Base-by-base conservation (phyloP, 805 yeast genomes). In the Myxozyma vanderwaltii region DNA sequence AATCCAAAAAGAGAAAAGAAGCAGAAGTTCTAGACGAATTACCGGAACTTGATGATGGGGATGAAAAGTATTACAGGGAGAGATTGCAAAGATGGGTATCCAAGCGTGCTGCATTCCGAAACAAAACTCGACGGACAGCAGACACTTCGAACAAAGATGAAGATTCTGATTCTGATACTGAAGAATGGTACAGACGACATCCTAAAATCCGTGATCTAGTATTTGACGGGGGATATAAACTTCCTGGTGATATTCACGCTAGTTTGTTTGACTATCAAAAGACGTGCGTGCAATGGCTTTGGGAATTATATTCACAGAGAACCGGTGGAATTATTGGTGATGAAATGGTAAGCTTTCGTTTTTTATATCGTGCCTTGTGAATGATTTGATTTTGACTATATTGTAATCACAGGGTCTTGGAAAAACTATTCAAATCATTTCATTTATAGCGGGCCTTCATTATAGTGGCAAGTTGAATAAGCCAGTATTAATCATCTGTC, bases 311-410 rank as follows among this genome's bases (percentile, higher is more conserved):
- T 68, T 79, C 84, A 21, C 98, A 94, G 71, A 84, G 82, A 51
- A 86, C 91, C 2, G 99, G 99, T 1, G 99, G 99, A 0, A 94
- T 94, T 23, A 81, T 94, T 41, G 97, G 98, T 26, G 99, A 94
- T 73, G 99, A 94, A 72, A 94, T 94, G 99, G 58, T 54, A 8
- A 35, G 58, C 17, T 31, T 36, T 19, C 26, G 17, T 38, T 17
- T 6, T 38, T 7, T 29, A n/a, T n/a, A n/a, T n/a, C n/a, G n/a
- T n/a, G n/a, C n/a, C n/a, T n/a, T n/a, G n/a, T n/a, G n/a, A n/a
- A n/a, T n/a, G n/a, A n/a, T n/a, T n/a, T n/a, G n/a, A n/a, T n/a
- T n/a, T n/a, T n/a, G n/a, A 39, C n/a, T 12, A 12, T 21, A 17
- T 15, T 31, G 29, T 40, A 21, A 19, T 19, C 6, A 17, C 26